Conservation (phyloP, 768 basidiomycete genomes). For the Boletus insuetus region DNA sequence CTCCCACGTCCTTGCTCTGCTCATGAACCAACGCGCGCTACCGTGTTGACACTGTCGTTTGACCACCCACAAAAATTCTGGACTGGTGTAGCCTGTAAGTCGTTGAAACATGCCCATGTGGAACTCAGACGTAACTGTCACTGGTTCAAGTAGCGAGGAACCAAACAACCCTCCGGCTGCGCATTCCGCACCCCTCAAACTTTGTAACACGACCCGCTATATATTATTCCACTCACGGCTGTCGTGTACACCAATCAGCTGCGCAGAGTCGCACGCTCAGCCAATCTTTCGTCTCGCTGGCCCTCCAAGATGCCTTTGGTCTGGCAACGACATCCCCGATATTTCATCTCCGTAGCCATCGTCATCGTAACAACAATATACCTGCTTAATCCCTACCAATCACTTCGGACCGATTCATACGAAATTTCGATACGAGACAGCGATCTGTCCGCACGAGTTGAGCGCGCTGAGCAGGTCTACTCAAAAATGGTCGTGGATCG, state of each 20-base stretch:
- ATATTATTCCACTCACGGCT: constrained; percentile 8
- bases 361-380: constrained; percentile 45
- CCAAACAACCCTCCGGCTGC: neutral
- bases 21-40: constrained; percentile 13
- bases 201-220: constrained; percentile 12
- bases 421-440: constrained; percentile 30
- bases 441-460: constrained; percentile 39
- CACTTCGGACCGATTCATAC: constrained; percentile 22
- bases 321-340: constrained; percentile 52
- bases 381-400: constrained; percentile 40
- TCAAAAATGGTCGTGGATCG: constrained; percentile 40
- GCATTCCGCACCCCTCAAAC: constrained; percentile 1
- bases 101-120: neutral
- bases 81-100: constrained; percentile 14
- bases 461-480: constrained; percentile 46
- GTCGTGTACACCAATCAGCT: constrained; percentile 6
- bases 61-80: neutral
- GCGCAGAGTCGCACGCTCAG: constrained; percentile 3
- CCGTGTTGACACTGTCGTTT: constrained; percentile 6
- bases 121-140: neutral
- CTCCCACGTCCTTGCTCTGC: constrained; percentile 22
- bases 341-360: constrained; percentile 42
- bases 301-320: constrained; percentile 25
- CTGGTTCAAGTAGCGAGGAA: constrained; percentile 1
- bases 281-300: constrained; percentile 4